Evolutionary conservation across 192 early-diverging fungal species (phyloP), one percentile per base, ranked within the genome.

Genomic region (Obelidium mucronatum): DNA sequence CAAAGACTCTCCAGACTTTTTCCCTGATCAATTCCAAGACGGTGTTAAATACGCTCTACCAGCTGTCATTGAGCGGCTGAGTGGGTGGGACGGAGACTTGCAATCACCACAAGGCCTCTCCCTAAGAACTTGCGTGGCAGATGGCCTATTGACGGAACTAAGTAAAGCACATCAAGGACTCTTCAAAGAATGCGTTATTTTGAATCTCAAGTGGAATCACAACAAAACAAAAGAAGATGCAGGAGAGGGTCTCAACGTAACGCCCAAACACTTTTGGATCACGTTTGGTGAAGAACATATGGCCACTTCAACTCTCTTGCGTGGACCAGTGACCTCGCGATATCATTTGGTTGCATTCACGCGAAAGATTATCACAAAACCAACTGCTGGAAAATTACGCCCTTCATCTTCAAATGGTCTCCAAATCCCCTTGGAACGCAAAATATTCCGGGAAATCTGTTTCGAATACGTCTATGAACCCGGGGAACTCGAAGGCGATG

Each of bases 401-500:
- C 4, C 67, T 51, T 28, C n/a, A n/a, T n/a, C n/a, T n/a, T 22
- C n/a, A 33, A 73, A 56, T 13, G 37, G 13, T 6, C 15, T 17
- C 1, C 22, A 17, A 15, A 1, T 39, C 11, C 2, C 1, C 26
- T 51, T n/a, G 17, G 48, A 67, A 19, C 66, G 39, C 15, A 34
- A n/a, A 26, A 35, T 74, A 17, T 74, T 74, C 40, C 72, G 72
- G 26, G 72, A 74, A 28, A 74, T 74, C 35, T 74, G 72, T 33
- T 74, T 74, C 34, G 72, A 74, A 48, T 74, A 74, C 37, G 36
- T 26, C 0, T 74, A 63, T 39, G n/a, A 48, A 33, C 34, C 5
- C 1, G 59, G 59, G 5, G 60, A 63, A 40, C 6, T 40, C 24
- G 19, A n/a, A 44, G 30, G 22, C 36, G 60, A 42, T 26, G 72